Evolutionary conservation across 2,329 filamentous ascomycete genomes (phyloP).

Genomic region (Trichophyton rubrum): DNA sequence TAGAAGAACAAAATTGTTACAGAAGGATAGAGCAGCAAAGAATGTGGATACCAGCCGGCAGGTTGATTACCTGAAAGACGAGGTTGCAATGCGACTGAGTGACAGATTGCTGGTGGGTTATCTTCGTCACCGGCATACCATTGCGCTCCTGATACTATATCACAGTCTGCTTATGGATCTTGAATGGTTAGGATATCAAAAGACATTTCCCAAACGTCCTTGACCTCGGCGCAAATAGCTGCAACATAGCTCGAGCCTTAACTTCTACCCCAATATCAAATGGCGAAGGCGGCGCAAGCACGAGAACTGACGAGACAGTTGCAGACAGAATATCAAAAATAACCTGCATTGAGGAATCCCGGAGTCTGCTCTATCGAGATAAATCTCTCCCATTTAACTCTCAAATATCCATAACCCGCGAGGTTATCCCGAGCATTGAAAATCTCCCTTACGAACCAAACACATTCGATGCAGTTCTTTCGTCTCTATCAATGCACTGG

Average conservation of each 20-base stretch:
- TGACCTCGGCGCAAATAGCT: conserved; percentile 89
- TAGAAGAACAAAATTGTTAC: conserved; percentile 70
- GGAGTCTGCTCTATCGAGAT: conserved; percentile 68
- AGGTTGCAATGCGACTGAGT: conserved; percentile 71
- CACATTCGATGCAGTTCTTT: conserved; percentile 80
- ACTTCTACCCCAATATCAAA: conserved; percentile 43
- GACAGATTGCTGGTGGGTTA: conserved; percentile 65
- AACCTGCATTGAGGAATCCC: conserved; percentile 70
- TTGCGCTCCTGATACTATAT: not conserved
- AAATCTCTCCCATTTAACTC: conserved; percentile 53
- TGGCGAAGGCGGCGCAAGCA: not conserved
- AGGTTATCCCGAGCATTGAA: conserved; percentile 56
- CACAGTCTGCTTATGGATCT: not conserved
- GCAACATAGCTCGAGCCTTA: conserved; percentile 78
- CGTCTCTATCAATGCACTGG: conserved; percentile 86
- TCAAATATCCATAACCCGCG: conserved; percentile 56
- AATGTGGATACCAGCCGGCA: conserved; percentile 60
- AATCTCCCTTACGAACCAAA: conserved; percentile 61
- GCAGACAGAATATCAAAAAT: conserved; percentile 59
- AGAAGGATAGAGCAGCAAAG: conserved; percentile 73
- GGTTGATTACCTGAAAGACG: conserved; percentile 86
- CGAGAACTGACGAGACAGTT: conserved; percentile 42
- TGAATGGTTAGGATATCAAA: conserved; percentile 65
- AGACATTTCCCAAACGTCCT: conserved; percentile 72
- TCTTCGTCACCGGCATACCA: not conserved